phyloP scores from a whole-genome alignment of 2,329 filamentous ascomycete species.

The Paracoccidioides brasiliensis region DNA sequence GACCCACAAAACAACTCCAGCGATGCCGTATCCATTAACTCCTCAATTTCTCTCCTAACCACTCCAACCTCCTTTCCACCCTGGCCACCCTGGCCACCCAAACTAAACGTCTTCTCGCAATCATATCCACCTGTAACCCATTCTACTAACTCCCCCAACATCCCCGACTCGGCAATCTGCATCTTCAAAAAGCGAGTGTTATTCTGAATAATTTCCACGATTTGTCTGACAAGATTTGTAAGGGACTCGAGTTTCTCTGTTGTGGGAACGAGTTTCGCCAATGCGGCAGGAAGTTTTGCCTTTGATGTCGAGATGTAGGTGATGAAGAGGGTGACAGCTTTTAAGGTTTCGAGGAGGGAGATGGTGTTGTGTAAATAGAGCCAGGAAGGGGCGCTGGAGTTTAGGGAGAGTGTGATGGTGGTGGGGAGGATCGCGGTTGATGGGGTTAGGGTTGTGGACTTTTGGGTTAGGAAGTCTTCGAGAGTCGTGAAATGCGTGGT shows the following conservation, averaged over 20 bases:
- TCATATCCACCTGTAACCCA: slow-evolving; percentile 17
- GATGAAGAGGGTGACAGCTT: slow-evolving; percentile 25
- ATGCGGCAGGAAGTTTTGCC: slow-evolving; percentile 5
- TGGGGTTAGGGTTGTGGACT: not conserved
- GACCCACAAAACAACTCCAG: slow-evolving; percentile 33
- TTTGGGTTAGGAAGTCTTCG: slow-evolving; percentile 9
- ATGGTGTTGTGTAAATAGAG: slow-evolving; percentile 28
- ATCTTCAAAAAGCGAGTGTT: slow-evolving; percentile 27
- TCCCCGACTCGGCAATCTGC: slow-evolving; percentile 26
- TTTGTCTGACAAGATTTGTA: slow-evolving; percentile 14
- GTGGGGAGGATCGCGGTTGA: slow-evolving; percentile 1
- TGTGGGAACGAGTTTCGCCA: slow-evolving; percentile 17
- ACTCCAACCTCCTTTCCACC: slow-evolving; percentile 9
- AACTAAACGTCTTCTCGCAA: not conserved
- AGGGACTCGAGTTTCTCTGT: slow-evolving; percentile 24
- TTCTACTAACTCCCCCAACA: slow-evolving; percentile 31
- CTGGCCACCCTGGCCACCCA: slow-evolving; percentile 14
- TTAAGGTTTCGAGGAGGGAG: slow-evolving; percentile 29
- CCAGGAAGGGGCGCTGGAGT: slow-evolving; percentile 27
- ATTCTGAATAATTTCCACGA: slow-evolving; percentile 23
- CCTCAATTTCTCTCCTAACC: slow-evolving; percentile 18
- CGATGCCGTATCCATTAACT: slow-evolving; percentile 24
- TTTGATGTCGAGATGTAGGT: slow-evolving; percentile 14
- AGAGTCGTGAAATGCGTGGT: slow-evolving; percentile 4
- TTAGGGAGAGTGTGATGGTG: slow-evolving; percentile 5